phyloP scores from a whole-genome alignment of 768 basidiomycete species.

The Kondoa subrosea region DNA sequence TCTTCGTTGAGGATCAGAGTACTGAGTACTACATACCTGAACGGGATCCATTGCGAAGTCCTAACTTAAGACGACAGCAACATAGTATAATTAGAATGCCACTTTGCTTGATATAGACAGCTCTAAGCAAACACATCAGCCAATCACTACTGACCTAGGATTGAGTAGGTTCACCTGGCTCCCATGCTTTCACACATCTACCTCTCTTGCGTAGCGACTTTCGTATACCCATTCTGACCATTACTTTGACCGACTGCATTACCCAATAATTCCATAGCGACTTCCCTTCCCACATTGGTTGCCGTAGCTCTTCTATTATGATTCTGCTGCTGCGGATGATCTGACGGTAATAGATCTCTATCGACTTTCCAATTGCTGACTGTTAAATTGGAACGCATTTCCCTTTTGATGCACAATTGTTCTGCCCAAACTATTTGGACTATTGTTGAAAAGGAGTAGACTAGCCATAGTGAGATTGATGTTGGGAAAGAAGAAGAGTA shows the following conservation, averaged over 20 bases:
- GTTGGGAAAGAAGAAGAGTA: conserved; percentile 64
- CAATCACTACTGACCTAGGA: no score
- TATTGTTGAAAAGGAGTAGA: conserved; percentile 54
- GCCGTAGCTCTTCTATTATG: neutral
- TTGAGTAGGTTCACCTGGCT: no score
- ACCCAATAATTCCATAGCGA: neutral
- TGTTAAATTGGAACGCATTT: conserved; percentile 59
- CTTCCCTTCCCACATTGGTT: neutral
- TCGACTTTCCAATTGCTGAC: conserved; percentile 15
- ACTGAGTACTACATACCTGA: no score
- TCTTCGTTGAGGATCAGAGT: no score
- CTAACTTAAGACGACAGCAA: no score
- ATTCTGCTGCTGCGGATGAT: neutral
- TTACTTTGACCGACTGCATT: neutral
- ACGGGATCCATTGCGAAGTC: no score
- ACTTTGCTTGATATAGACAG: no score
- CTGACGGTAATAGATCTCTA: no score
- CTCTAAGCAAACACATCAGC: no score
- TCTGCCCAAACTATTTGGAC: conserved; percentile 63
- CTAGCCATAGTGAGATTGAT: conserved; percentile 79
- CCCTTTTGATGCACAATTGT: conserved; percentile 73
- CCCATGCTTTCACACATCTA: no score
- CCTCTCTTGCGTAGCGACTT: neutral
- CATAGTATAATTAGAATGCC: no score
- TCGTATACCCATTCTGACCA: neutral